Base-by-base conservation (phyloP, 306 rosid species). In the Astragalus glycyphyllos region DNA sequence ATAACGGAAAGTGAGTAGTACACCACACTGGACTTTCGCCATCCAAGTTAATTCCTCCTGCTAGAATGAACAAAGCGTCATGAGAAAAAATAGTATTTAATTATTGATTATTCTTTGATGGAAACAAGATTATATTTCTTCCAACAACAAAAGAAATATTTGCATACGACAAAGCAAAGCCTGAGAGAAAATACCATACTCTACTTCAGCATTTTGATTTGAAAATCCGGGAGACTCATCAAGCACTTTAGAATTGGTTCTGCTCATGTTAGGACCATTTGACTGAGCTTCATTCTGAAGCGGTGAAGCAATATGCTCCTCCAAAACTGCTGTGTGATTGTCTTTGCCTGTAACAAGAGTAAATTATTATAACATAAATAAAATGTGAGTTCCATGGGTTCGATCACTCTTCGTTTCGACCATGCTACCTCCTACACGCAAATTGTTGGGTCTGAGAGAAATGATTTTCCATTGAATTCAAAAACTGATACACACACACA, bases 221-320 rank as follows among this genome's bases (percentile, higher is more conserved):
- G 82, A 72, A 82, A 86, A 85, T 65, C 87, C 90, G 1, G 90
- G 88, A 77, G 90, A 89, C 60, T 86, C 88, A 29, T 90, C 90
- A 11, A 58, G 83, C 38, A 77, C 82, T 17, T 83, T 76, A 82
- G 85, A 46, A 85, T 80, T 82, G 51, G 68, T 65, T 47, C 54
- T 64, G 23, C 56, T 68, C 35, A 73, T 13, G 66, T 83, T 77
- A 45, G 86, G 84, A 77, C 80, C 69, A 44, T 81, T 69, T 79
- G 72, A 58, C 50, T 81, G 89, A 84, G 80, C 84, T 80, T 86
- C 83, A 71, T 70, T 59, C 76, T 84, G 79, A 53, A 72, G 74
- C 5, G 88, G 79, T 68, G 73, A 68, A 68, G 78, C 79, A 74
- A 48, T 77, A 61, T 72, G 71, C 56, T 81, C 83, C 72, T 73